Base-by-base conservation (phyloP, 108 stramenopile species). In the Conticribra weissflogii region DNA sequence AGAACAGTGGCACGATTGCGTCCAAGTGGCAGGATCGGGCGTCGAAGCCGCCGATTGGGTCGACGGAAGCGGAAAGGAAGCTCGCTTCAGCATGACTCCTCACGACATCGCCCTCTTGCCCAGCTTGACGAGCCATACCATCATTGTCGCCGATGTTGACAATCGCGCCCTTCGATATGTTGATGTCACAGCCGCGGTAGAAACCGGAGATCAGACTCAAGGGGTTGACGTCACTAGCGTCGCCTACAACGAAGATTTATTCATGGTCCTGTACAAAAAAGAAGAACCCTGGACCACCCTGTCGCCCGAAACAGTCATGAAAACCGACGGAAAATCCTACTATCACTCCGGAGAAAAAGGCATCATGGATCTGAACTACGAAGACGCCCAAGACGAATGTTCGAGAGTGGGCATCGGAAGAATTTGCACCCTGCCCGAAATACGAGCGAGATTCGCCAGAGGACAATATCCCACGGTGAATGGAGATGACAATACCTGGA, bases 171-270 rank as follows among this genome's bases (percentile, higher is more conserved):
- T 78, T 21, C 63, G 77, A 23, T 61, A 59, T 47, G 65, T 78
- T 23, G 77, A 78, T 48, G 77, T 78, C 34, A 71, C 77, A 22
- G 24, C 66, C 16, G 70, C 77, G 18, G 70, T 78, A 1, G 77
- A 78, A 23, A 23, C 69, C 12, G 59, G 54, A 30, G 68, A 77
- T 52, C 59, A 70, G 16, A 51, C 59, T 14, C 46, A 67, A 23
- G 54, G 8, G 4, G 77, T 78, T 34, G 36, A 50, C 23, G 70
- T 78, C 5, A 58, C 69, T 9, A 36, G 65, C 25, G 52, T 66
- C 23, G 54, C 69, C 12, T 78, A 78, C 70, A 61, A 78, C 45
- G 77, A 78, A 66, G 70, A 78, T 46, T 54, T 78, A 16, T 78
- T 50, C 29, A 50, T 63, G 32, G 77, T 78, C 2, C 59, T 78